Evolutionary conservation across 2,329 filamentous ascomycete species (phyloP).

Genomic region (Cryphonectria naterciae): DNA sequence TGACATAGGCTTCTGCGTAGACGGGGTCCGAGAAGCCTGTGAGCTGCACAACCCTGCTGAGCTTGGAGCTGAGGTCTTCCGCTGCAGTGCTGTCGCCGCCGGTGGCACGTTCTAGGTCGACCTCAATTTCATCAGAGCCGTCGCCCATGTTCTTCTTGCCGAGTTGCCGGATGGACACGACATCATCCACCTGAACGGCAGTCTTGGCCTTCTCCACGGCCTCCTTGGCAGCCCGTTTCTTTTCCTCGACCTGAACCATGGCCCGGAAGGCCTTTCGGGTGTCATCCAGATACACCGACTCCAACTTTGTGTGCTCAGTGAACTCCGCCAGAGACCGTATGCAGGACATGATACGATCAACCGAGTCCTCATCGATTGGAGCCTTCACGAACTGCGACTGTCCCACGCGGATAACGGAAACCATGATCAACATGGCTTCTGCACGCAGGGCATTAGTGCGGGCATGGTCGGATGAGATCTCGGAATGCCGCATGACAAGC

Average conservation of each 20-base stretch:
- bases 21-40: slow-evolving; percentile 98
- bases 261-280: slow-evolving; percentile 94
- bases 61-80: slow-evolving; percentile 89
- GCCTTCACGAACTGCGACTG: slow-evolving; percentile 99
- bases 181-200: slow-evolving; percentile 93
- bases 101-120: slow-evolving; percentile 91
- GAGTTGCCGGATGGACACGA: slow-evolving; percentile 89
- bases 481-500: slow-evolving; percentile 94
- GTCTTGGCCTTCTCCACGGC: slow-evolving; percentile 91
- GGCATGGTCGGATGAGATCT: slow-evolving; percentile 83
- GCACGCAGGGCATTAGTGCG: slow-evolving; percentile 93
- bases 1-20: slow-evolving; percentile 98
- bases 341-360: slow-evolving; percentile 98
- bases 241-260: slow-evolving; percentile 97
- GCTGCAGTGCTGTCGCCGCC: slow-evolving; percentile 78
- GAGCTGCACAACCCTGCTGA: slow-evolving; percentile 93
- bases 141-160: slow-evolving; percentile 87
- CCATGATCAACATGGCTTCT: slow-evolving; percentile 99
- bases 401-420: slow-evolving; percentile 95
- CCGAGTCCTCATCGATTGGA: slow-evolving; percentile 94
- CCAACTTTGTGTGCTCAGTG: slow-evolving; percentile 83
- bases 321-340: slow-evolving; percentile 92
- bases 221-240: slow-evolving; percentile 94
- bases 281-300: slow-evolving; percentile 91
- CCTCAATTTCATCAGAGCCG: slow-evolving; percentile 81